Percentiles rank a stretch among this genome's conserved stretches.
phyloP scores from a whole-genome alignment of 2,329 filamentous ascomycete genomes.

The Akanthomyces muscarius region DNA sequence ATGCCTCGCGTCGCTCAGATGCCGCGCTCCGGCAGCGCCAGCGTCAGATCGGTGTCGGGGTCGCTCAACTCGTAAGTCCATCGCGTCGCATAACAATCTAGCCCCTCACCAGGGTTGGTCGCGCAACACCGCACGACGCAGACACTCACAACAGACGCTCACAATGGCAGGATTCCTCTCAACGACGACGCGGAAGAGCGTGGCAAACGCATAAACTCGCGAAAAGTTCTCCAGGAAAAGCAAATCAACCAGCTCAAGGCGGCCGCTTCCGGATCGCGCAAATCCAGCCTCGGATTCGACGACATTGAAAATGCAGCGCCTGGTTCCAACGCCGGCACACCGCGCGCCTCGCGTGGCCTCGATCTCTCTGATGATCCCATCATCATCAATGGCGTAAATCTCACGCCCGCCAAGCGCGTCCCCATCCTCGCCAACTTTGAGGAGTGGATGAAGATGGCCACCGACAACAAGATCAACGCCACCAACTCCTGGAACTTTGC shows the following conservation, averaged over 20 bases:
- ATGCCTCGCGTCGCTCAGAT: slow-evolving; percentile 59
- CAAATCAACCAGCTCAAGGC: slow-evolving; percentile 87
- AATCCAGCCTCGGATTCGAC: slow-evolving; percentile 55
- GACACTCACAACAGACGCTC: not conserved
- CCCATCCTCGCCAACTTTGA: slow-evolving; percentile 97
- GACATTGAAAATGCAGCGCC: slow-evolving; percentile 55
- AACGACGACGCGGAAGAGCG: slow-evolving; percentile 96
- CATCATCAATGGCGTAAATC: slow-evolving; percentile 67
- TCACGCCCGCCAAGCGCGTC: slow-evolving; percentile 94
- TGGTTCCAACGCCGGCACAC: slow-evolving; percentile 52
- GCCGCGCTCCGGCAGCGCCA: slow-evolving; percentile 44
- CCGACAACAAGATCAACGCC: slow-evolving; percentile 98
- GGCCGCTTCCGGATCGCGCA: slow-evolving; percentile 63
- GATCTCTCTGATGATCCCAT: slow-evolving; percentile 55
- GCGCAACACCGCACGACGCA: not conserved
- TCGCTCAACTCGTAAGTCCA: slow-evolving; percentile 26
- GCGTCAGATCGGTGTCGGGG: slow-evolving; percentile 42
- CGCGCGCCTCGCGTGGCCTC: slow-evolving; percentile 33
- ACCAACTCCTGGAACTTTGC: slow-evolving; percentile 99
- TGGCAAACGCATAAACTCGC: slow-evolving; percentile 78
- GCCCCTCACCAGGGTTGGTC: slow-evolving; percentile 18
- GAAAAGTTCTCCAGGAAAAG: slow-evolving; percentile 82
- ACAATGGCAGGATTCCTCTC: slow-evolving; percentile 69
- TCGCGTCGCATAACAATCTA: slow-evolving; percentile 19
- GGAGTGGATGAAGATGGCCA: slow-evolving; percentile 99